Percentiles rank a stretch among this genome's conserved stretches.
Evolutionary conservation across 2,329 filamentous ascomycete genomes (phyloP).

Genomic region (Aaosphaeria arxii): DNA sequence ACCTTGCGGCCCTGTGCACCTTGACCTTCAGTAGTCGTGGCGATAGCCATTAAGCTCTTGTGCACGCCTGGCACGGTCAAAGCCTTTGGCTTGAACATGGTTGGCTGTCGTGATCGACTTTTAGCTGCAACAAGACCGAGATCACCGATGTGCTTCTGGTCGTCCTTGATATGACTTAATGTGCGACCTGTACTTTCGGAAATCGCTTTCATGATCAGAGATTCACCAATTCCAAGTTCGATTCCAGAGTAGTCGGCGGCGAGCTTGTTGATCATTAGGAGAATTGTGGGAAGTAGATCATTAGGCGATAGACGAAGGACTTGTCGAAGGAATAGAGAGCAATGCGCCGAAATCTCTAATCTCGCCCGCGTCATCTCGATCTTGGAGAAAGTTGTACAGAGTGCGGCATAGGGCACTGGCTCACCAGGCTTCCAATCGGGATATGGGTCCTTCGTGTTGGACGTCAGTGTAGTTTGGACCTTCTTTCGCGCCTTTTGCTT

Average conservation of each 20-base stretch:
- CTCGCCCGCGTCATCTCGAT: slow-evolving; percentile 94
- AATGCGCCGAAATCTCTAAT: slow-evolving; percentile 82
- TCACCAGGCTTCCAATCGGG: slow-evolving; percentile 90
- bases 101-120: slow-evolving; percentile 90
- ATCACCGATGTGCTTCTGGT: slow-evolving; percentile 95
- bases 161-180: slow-evolving; percentile 84
- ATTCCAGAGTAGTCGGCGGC: slow-evolving; percentile 96
- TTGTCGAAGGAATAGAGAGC: slow-evolving; percentile 85
- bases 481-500: slow-evolving; percentile 75
- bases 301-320: slow-evolving; percentile 87
- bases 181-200: slow-evolving; percentile 90
- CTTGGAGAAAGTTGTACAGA: slow-evolving; percentile 91
- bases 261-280: slow-evolving; percentile 97
- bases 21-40: slow-evolving; percentile 77
- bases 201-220: slow-evolving; percentile 97
- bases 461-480: slow-evolving; percentile 72
- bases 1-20: slow-evolving; percentile 90
- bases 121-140: slow-evolving; percentile 92
- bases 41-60: slow-evolving; percentile 82
- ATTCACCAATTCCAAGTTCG: slow-evolving; percentile 97
- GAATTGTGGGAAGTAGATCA: slow-evolving; percentile 81
- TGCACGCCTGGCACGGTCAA: slow-evolving; percentile 85
- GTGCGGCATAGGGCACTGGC: slow-evolving; percentile 88
- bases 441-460: slow-evolving; percentile 73
- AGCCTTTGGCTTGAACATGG: slow-evolving; percentile 96